Conservation (phyloP, 768 basidiomycete species). For the Trametes sanguinea region DNA sequence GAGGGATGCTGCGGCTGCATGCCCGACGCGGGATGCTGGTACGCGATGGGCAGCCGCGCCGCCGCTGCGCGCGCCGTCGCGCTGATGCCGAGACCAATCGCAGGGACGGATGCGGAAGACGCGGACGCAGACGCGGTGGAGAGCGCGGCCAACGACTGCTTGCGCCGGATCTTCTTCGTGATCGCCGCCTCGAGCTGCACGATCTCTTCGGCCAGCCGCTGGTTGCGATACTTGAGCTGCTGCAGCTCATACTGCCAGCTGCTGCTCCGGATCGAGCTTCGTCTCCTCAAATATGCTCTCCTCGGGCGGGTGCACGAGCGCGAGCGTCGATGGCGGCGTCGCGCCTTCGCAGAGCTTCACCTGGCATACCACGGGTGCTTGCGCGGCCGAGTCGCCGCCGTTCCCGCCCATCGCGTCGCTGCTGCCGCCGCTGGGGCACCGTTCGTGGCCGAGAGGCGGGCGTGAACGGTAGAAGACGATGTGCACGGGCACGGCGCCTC, state of each 20-base stretch:
- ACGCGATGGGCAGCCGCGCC: conserved; percentile 1
- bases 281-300: conserved; percentile 74
- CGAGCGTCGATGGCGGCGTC: conserved; percentile 12
- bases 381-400: not conserved
- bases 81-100: not conserved
- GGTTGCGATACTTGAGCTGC: conserved; percentile 75
- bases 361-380: conserved; percentile 33
- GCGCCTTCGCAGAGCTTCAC: conserved; percentile 25
- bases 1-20: conserved; percentile 3
- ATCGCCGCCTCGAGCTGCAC: conserved; percentile 38
- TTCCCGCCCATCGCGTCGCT: not conserved
- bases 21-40: not conserved
- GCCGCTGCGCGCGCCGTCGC: not conserved
- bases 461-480: conserved; percentile 43
- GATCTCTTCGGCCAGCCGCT: conserved; percentile 62
- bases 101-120: not conserved
- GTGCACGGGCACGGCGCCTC: conserved; percentile 32
- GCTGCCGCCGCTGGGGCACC: not conserved
- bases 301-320: conserved; percentile 19
- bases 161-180: conserved; percentile 16
- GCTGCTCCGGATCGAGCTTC: conserved; percentile 60
- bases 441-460: conserved; percentile 9
- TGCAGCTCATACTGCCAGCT: conserved; percentile 96
- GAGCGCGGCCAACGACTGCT: conserved; percentile 9
- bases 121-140: not conserved